These are phyloP conservation scores for Suhomyces sp. DNA, from an alignment of 805 yeast genomes.

Conservation along the genomic window DNA sequence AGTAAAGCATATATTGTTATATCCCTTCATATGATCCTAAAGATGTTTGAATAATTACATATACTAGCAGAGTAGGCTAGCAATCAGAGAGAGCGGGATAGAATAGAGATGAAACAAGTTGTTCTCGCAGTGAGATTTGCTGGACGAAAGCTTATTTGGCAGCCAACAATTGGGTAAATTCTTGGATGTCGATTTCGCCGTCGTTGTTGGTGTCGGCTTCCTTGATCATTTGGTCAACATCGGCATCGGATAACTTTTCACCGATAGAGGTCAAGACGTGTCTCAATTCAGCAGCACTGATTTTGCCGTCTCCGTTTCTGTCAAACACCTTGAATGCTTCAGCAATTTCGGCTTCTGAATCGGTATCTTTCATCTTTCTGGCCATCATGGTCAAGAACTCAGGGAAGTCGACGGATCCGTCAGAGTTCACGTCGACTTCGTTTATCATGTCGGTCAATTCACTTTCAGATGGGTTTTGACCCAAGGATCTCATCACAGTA, in stretches of 20 bases:
- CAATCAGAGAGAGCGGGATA: neutral
- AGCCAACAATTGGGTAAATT: constrained; percentile 84
- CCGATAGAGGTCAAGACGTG: constrained; percentile 97
- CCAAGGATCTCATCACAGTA: constrained; percentile 98
- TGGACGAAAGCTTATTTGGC: constrained; percentile 50
- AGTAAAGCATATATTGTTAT: neutral
- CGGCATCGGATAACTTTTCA: constrained; percentile 93
- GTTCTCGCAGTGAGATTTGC: neutral
- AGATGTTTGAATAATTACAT: neutral
- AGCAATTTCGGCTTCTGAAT: constrained; percentile 92
- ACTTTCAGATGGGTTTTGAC: constrained; percentile 94
- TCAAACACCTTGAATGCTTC: constrained; percentile 99
- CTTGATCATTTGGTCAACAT: constrained; percentile 94
- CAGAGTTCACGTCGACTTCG: constrained; percentile 94
- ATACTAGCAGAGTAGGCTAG: neutral
- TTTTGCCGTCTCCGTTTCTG: constrained; percentile 93
- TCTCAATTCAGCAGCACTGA: constrained; percentile 93
- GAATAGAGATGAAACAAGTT: neutral
- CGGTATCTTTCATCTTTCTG: constrained; percentile 88
- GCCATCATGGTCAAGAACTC: constrained; percentile 45
- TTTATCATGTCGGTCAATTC: constrained; percentile 96
- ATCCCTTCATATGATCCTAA: neutral
- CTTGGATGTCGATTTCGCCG: constrained; percentile 95
- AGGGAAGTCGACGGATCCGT: constrained; percentile 61
- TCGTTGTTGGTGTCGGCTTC: constrained; percentile 95